These are phyloP conservation scores for Exophiala spinifera DNA, from an alignment of 2,329 filamentous ascomycete genomes.

Conservation along the genomic window DNA sequence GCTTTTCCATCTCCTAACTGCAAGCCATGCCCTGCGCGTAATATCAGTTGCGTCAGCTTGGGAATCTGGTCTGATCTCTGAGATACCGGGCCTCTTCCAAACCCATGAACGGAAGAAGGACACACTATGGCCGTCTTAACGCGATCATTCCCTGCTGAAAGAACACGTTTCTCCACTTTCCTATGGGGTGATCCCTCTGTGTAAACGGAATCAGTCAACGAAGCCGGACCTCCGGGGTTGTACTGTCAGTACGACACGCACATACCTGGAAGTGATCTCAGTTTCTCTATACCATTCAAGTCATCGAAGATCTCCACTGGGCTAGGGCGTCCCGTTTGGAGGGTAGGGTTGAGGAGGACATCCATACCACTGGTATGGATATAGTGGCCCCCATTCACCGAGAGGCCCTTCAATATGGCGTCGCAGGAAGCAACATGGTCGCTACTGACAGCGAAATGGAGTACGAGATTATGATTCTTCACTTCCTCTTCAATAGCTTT, in stretches of 20 bases:
- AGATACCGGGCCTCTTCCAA: conserved; percentile 56
- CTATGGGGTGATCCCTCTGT: conserved; percentile 54
- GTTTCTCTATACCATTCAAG: too few species aligned
- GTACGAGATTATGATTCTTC: too few species aligned
- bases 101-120: conserved; percentile 62
- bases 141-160: conserved; percentile 45
- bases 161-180: conserved; percentile 65
- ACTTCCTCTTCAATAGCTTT: background rate
- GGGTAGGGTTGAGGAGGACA: too few species aligned
- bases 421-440: too few species aligned
- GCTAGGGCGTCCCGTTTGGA: too few species aligned
- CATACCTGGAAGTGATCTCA: too few species aligned
- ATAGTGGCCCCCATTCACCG: too few species aligned
- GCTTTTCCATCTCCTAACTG: conserved; percentile 56
- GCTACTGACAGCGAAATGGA: too few species aligned
- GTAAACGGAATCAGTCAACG: conserved; percentile 37
- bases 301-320: too few species aligned
- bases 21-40: conserved; percentile 52
- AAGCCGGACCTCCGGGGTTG: background rate
- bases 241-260: background rate
- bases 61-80: conserved; percentile 57
- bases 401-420: too few species aligned
- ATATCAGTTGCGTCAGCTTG: conserved; percentile 47
- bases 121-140: conserved; percentile 62
- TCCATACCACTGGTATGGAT: too few species aligned